These are phyloP conservation scores for Isoetes taiwanensis DNA, from an alignment of 75 land plant species.

Conservation along the genomic window DNA sequence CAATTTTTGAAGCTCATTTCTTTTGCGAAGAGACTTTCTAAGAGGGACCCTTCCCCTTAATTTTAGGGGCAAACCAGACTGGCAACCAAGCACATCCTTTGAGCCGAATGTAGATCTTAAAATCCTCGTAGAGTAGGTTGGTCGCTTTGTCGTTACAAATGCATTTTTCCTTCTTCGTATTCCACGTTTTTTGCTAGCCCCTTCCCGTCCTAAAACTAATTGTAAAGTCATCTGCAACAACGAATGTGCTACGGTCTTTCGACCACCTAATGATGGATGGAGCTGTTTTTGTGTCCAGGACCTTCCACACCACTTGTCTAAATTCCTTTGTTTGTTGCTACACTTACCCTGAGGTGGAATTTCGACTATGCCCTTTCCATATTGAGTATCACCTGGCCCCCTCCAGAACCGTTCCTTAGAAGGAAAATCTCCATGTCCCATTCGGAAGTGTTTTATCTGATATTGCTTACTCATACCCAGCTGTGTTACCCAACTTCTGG, in stretches of 20 bases:
- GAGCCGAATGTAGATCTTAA: too few species aligned
- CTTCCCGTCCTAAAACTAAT: too few species aligned
- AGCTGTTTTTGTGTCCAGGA: conserved; percentile 87
- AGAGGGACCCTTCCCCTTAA: too few species aligned
- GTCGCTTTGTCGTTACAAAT: too few species aligned
- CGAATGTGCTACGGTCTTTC: not conserved
- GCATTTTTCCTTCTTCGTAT: too few species aligned
- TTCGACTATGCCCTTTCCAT: conserved; percentile 11
- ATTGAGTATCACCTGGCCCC: not conserved
- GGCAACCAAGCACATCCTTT: too few species aligned
- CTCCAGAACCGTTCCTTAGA: not conserved
- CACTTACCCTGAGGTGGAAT: not conserved
- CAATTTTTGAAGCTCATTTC: too few species aligned
- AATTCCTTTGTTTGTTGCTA: conserved; percentile 39
- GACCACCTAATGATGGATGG: conserved; percentile 51
- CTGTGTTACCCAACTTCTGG: conserved; percentile 67
- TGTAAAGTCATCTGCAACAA: not conserved
- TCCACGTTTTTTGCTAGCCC: too few species aligned
- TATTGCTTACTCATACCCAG: conserved; percentile 39
- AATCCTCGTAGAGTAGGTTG: too few species aligned
- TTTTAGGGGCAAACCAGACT: too few species aligned
- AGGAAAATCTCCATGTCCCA: too few species aligned
- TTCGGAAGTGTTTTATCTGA: not conserved
- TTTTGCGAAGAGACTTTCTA: too few species aligned
- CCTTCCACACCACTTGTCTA: conserved; percentile 89